Evolutionary conservation across 164 flowering plant genomes (phyloP).

Genomic region (Stephania yunnanensis): DNA sequence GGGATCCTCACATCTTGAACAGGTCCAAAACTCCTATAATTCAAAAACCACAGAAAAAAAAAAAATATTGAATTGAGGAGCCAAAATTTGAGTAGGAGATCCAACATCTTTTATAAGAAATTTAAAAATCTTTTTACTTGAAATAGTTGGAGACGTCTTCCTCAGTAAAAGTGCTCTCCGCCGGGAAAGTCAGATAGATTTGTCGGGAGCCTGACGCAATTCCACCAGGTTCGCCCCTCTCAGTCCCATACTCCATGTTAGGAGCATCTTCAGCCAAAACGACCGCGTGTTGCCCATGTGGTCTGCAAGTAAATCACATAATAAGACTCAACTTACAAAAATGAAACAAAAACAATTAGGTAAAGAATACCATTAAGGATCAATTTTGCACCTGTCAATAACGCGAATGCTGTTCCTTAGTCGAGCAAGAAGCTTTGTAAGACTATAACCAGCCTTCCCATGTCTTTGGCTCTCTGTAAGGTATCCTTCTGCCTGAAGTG

Average conservation of each 20-base stretch:
- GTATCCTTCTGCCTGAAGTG: slow-evolving; percentile 81
- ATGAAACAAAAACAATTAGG: neutral
- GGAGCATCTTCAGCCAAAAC: slow-evolving; percentile 75
- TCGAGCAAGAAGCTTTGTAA: slow-evolving; percentile 83
- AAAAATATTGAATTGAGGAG: neutral
- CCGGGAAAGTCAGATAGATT: slow-evolving; percentile 86
- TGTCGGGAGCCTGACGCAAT: slow-evolving; percentile 75
- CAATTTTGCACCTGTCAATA: slow-evolving; percentile 60
- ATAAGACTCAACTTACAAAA: neutral
- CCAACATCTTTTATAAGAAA: neutral
- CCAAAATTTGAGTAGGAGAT: neutral
- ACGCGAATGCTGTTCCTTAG: slow-evolving; percentile 59
- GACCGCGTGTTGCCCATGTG: slow-evolving; percentile 89
- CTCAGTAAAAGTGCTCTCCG: slow-evolving; percentile 88
- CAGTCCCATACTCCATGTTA: slow-evolving; percentile 43
- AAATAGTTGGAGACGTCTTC: slow-evolving; percentile 86
- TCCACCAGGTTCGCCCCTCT: slow-evolving; percentile 62
- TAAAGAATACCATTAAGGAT: neutral
- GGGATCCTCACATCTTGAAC: slow-evolving; percentile 99
- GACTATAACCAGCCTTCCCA: slow-evolving; percentile 80
- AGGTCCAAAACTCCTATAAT: slow-evolving; percentile 59
- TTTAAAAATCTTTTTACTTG: slow-evolving; percentile 34
- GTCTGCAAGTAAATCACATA: slow-evolving; percentile 41
- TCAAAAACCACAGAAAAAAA: neutral
- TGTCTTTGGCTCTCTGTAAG: slow-evolving; percentile 92